These are phyloP conservation scores for Borovskyia barvae DNA, from an alignment of 208 protist genomes.

Conservation along the genomic window DNA sequence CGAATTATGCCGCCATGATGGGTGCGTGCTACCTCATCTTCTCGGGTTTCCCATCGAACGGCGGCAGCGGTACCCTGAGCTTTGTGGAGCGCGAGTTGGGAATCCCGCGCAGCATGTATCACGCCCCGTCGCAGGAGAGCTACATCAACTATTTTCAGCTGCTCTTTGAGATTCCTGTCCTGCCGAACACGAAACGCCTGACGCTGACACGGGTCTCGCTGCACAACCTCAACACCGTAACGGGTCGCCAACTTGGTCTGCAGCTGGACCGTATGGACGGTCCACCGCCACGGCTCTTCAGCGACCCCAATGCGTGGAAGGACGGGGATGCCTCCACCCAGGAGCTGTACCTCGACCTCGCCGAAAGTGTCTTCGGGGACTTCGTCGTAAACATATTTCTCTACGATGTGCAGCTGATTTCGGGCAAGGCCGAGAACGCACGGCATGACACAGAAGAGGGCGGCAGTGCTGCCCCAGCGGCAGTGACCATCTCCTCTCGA, in stretches of 20 bases:
- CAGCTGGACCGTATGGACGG: slow-evolving; percentile 47
- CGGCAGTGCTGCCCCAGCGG: no score
- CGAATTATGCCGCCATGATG: slow-evolving; percentile 81
- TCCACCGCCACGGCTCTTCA: slow-evolving; percentile 35
- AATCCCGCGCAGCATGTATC: slow-evolving; percentile 49
- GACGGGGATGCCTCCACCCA: slow-evolving; percentile 26
- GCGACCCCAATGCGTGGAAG: slow-evolving; percentile 53
- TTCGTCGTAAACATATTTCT: slow-evolving; percentile 60
- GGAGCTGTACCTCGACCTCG: slow-evolving; percentile 45
- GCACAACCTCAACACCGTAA: slow-evolving; percentile 51
- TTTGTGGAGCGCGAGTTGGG: slow-evolving; percentile 64
- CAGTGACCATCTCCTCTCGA: no score
- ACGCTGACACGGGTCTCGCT: slow-evolving; percentile 49
- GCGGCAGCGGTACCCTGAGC: slow-evolving; percentile 45
- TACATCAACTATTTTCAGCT: slow-evolving; percentile 85
- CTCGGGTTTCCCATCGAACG: slow-evolving; percentile 44
- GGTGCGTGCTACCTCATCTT: slow-evolving; percentile 76
- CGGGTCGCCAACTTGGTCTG: slow-evolving; percentile 45
- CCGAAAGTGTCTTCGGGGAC: slow-evolving; percentile 70
- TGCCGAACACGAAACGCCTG: slow-evolving; percentile 61
- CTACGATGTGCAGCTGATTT: slow-evolving; percentile 33
- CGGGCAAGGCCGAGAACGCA: slow-evolving; percentile 2
- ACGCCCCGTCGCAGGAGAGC: slow-evolving; percentile 66
- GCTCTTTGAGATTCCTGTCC: slow-evolving; percentile 67
- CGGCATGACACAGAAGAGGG: no score